phyloP scores from a whole-genome alignment of 345 rosid genomes.

The Syzygium oleosum region DNA sequence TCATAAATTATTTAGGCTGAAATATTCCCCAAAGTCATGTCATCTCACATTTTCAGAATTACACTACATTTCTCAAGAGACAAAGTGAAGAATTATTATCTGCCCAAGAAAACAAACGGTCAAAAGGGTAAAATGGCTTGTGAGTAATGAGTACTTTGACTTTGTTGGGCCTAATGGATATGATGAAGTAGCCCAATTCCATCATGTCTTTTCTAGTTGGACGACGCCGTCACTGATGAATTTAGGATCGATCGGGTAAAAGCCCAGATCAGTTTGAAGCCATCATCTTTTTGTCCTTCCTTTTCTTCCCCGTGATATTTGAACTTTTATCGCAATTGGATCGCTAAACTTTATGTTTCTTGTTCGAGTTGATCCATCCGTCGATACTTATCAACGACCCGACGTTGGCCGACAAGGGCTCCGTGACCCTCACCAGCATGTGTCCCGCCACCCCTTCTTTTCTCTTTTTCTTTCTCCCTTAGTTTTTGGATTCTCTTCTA shows the following conservation, averaged over 20 bases:
- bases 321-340: not conserved
- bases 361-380: not conserved
- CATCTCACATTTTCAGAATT: not conserved
- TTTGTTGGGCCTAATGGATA: not conserved
- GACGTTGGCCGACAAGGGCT: not conserved
- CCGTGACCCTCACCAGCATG: too few species aligned
- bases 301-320: not conserved
- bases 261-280: not conserved
- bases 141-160: not conserved
- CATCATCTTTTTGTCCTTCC: not conserved
- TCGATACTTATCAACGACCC: not conserved
- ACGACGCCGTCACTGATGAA: not conserved
- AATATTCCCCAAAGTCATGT: not conserved
- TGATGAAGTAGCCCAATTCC: not conserved
- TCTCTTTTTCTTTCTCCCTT: too few species aligned
- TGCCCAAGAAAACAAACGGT: not conserved
- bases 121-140: not conserved
- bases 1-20: not conserved
- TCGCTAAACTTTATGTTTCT: not conserved
- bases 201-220: not conserved
- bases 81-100: not conserved
- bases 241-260: not conserved
- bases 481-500: not conserved
- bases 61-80: not conserved
- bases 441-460: too few species aligned